A percentile compares a stretch with the other conserved stretches of the same genome.
Evolutionary conservation across 192 early-diverging fungal genomes (phyloP).

Genomic region (Coemansia sp.): DNA sequence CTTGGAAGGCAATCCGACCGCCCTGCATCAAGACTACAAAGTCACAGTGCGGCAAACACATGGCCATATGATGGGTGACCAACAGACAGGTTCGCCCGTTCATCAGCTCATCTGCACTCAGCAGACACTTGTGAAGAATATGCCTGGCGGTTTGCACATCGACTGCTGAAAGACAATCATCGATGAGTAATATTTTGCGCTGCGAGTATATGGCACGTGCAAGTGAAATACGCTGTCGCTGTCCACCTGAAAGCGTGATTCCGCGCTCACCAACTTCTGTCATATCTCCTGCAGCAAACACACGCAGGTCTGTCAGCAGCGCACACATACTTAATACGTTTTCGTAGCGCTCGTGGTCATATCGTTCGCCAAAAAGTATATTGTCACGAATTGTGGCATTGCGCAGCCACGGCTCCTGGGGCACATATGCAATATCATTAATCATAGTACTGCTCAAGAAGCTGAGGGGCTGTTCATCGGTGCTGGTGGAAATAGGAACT

Average conservation of each 20-base stretch:
- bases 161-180: conserved; percentile 90
- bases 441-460: not conserved
- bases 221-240: conserved; percentile 80
- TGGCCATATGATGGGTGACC: conserved; percentile 79
- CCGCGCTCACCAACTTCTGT: conserved; percentile 91
- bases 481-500: conserved; percentile 8
- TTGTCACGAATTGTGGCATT: conserved; percentile 74
- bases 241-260: conserved; percentile 78
- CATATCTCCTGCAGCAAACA: conserved; percentile 74
- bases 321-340: conserved; percentile 77
- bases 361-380: conserved; percentile 79
- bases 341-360: conserved; percentile 68
- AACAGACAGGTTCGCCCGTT: conserved; percentile 71
- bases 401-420: conserved; percentile 72
- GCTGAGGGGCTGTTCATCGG: conserved; percentile 5
- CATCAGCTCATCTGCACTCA: conserved; percentile 58
- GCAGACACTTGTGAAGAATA: conserved; percentile 74
- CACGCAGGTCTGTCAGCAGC: conserved; percentile 74
- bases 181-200: conserved; percentile 60
- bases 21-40: conserved; percentile 62
- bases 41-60: conserved; percentile 59
- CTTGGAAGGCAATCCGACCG: conserved; percentile 48
- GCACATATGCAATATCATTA: conserved; percentile 73
- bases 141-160: conserved; percentile 89
- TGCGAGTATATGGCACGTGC: conserved; percentile 81